These are phyloP conservation scores for Hyphodiscus hymeniophilus DNA, from an alignment of 495 filamentous ascomycete genomes.

Conservation along the genomic window DNA sequence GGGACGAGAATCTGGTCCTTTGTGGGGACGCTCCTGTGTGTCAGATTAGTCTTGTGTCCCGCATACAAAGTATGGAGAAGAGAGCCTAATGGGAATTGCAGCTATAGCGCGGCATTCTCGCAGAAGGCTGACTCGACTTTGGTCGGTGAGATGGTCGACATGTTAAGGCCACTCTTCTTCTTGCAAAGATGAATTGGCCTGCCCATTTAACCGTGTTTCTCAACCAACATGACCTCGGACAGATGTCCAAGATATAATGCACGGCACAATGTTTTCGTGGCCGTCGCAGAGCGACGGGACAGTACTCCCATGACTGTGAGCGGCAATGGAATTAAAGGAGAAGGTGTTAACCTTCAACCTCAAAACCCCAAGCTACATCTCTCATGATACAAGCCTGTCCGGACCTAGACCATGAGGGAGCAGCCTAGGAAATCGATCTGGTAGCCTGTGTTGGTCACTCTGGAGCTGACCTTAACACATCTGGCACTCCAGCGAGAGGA, in stretches of 20 bases:
- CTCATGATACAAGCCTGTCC: constrained; percentile 36
- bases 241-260: constrained; percentile 45
- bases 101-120: constrained; percentile 84
- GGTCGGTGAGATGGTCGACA: constrained; percentile 54
- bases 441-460: constrained; percentile 32
- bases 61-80: constrained; percentile 48
- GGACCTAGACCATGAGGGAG: constrained; percentile 45
- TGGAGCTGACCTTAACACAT: constrained; percentile 35
- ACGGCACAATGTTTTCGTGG: constrained; percentile 23
- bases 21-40: constrained; percentile 58
- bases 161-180: constrained; percentile 9
- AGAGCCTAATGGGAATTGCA: constrained; percentile 88
- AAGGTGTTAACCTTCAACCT: constrained; percentile 61
- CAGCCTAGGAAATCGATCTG: constrained; percentile 74
- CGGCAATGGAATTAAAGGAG: constrained; percentile 81
- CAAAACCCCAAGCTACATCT: constrained; percentile 64
- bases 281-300: constrained; percentile 33
- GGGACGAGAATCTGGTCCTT: constrained; percentile 90
- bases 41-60: constrained; percentile 56
- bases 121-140: constrained; percentile 76
- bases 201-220: constrained; percentile 28
- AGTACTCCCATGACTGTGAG: constrained; percentile 23
- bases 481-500: constrained; percentile 61
- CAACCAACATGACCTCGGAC: constrained; percentile 78
- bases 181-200: background rate